Base-by-base conservation (phyloP, 2,329 filamentous ascomycete species). In the Pseudogymnoascus sp. region DNA sequence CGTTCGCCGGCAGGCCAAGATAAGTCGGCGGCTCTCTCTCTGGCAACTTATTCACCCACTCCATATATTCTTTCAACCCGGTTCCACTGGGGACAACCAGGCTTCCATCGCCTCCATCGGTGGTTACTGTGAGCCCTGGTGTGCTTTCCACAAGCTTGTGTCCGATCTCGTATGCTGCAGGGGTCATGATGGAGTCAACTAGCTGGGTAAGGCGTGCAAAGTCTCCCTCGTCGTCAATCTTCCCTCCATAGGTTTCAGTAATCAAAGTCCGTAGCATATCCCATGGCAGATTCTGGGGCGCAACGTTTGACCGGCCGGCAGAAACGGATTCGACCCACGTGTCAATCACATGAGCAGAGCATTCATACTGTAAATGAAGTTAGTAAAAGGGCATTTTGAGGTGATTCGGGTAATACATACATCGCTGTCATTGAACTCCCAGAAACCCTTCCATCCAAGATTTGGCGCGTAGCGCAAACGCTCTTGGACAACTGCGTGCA, bases 351-450 rank as follows among this genome's bases (percentile, higher is more conserved):
- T 91, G 94, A 62, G 91, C 91, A 52, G 90, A 96, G 77, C 94
- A 99, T 82, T 99, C 93, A 76, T 97, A 97, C 90, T 94, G 69
- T 61, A 59, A 11, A 33, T 23, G 21, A 59, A 31, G 37, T 77
- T 71, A 80, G 75, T 62, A 69, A 41, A 55, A 55, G 62, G 21
- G 11, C 37, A 31, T 29, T 61, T 65, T 61, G 19, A 58, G 66
- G 73, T 70, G 64, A 14, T 33, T 21, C 52, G 21, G 59, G n/a
- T 11, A 64, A 38, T 68, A 87, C 90, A 89, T 84, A 95, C 91
- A 77, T 99, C 94, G 69, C 92, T 96, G 76, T 99, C 95, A 73
- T 99, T 99, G 76, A 99, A 99, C 76, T 99, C 95, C 94, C 95
- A 99, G 82, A 97, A 96, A 61, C 92, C 91, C 79, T 96, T 97